Evolutionary conservation across 202 grass and related monocot species (phyloP).

Genomic region (Setaria viridis): DNA sequence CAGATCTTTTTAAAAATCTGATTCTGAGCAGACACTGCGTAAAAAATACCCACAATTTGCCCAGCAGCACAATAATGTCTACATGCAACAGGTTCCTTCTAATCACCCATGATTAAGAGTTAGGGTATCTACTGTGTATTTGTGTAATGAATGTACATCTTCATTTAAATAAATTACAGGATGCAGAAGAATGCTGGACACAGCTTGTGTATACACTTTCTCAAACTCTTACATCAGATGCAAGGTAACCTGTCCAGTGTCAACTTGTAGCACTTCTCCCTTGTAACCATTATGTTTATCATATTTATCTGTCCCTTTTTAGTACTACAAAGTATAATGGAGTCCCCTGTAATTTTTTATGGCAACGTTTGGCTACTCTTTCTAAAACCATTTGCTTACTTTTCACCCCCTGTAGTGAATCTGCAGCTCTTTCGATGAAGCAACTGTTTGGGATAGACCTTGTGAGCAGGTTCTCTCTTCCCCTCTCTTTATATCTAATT

Average conservation of each 20-base stretch:
- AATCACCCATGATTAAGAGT: slow-evolving; percentile 24
- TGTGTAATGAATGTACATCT: slow-evolving; percentile 30
- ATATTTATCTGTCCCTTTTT: slow-evolving; percentile 13
- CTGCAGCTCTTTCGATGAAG: slow-evolving; percentile 66
- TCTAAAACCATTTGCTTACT: slow-evolving; percentile 13
- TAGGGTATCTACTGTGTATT: slow-evolving; percentile 35
- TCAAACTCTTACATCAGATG: slow-evolving; percentile 89
- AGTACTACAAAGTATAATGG: neutral
- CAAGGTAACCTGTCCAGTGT: slow-evolving; percentile 64
- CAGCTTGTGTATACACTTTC: slow-evolving; percentile 96
- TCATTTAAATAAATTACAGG: slow-evolving; percentile 54
- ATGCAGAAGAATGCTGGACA: slow-evolving; percentile 99
- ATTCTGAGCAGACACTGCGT: slow-evolving; percentile 68
- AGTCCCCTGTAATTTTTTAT: neutral
- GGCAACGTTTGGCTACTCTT: slow-evolving; percentile 9
- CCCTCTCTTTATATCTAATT: neutral
- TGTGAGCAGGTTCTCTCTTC: slow-evolving; percentile 75
- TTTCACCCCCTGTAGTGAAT: slow-evolving; percentile 61
- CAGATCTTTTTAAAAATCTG: slow-evolving; percentile 16
- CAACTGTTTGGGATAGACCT: slow-evolving; percentile 88
- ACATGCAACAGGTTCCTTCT: slow-evolving; percentile 94
- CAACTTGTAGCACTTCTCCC: neutral
- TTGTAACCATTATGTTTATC: slow-evolving; percentile 5
- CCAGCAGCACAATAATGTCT: slow-evolving; percentile 90
- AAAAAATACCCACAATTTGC: slow-evolving; percentile 99